Conservation (phyloP, 306 rosid genomes). For the Lotus japonicus region DNA sequence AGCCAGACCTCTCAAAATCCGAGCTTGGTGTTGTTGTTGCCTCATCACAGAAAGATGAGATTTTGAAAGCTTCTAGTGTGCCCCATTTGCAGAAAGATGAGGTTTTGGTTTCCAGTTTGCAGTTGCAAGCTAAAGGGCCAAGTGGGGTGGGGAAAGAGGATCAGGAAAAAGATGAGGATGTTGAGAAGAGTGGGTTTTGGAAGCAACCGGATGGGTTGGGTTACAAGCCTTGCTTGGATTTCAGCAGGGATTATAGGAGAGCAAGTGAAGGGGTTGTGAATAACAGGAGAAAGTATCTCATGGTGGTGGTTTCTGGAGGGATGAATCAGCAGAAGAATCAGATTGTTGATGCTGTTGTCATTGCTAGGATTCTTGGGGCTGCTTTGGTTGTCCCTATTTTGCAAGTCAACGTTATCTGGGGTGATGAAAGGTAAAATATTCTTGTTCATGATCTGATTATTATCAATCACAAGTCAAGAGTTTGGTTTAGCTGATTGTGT, state of each 20-base stretch:
- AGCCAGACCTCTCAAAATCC: constrained; percentile 27
- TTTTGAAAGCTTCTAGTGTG: background rate
- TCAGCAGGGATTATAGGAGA: constrained; percentile 50
- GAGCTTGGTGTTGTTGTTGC: constrained; percentile 13
- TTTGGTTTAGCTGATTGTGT: background rate
- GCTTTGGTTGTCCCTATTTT: constrained; percentile 86
- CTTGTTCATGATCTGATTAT: background rate
- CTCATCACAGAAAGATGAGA: constrained; percentile 18
- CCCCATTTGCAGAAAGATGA: background rate
- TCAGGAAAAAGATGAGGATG: background rate
- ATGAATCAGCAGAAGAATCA: constrained; percentile 97
- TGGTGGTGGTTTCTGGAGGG: constrained; percentile 94
- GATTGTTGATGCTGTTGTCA: constrained; percentile 94
- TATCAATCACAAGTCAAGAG: background rate
- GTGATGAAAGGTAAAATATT: constrained; percentile 75
- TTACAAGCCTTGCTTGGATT: constrained; percentile 68
- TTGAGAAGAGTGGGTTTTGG: constrained; percentile 55
- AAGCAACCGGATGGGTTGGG: constrained; percentile 86
- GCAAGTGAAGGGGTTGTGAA: constrained; percentile 45
- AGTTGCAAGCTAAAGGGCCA: constrained; percentile 22
- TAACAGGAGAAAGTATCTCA: constrained; percentile 61
- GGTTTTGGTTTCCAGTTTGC: constrained; percentile 28
- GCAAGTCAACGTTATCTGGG: constrained; percentile 97
- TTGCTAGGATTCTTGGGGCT: constrained; percentile 96
- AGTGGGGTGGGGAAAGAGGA: constrained; percentile 1